Base-by-base conservation (phyloP, 306 rosid species). In the Quercus mongolica region DNA sequence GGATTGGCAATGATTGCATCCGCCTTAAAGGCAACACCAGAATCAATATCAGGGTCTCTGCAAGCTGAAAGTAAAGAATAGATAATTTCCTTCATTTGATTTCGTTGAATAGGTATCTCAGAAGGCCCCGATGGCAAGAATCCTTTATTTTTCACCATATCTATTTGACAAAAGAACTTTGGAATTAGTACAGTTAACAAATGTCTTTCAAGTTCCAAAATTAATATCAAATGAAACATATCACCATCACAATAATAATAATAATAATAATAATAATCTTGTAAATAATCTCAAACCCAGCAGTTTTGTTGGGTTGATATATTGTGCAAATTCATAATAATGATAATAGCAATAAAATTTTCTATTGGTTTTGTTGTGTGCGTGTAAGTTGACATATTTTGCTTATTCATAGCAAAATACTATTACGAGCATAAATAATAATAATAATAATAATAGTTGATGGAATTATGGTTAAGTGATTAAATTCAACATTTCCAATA, bases 91-190 rank as follows among this genome's bases (percentile, higher is more conserved):
- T 96, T 96, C 80, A 96, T 90, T 82, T 96, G 99, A 84, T 90
- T 91, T 82, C 99, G 88, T 81, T 96, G 99, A 52, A 85, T 33
- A 64, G 92, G 98, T 87, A 96, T 93, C 70, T 96, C 99, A 74
- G 98, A 96, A 79, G 99, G 99, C 77, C 98, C 99, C 4, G 99
- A 96, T 15, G 99, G 99, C 82, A 93, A 86, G 90, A 96, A 96
- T 62, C 99, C 99, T 87, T 96, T 96, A 80, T 96, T 96, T 84
- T 96, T 96, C 70, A 96, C 99, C 99, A 96, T 96, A 91, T 91
- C 99, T 96, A 90, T 81, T 59, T 83, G 72, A 81, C 19, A 68
- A 80, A 70, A 19, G 26, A 68, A 68, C 11, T 19, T 15, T 18
- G 5, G 21, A 33, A 35, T n/a, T 11, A 68, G 72, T 19, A 6